phyloP scores from a whole-genome alignment of 768 basidiomycete genomes.

The Boletus coccyginus region DNA sequence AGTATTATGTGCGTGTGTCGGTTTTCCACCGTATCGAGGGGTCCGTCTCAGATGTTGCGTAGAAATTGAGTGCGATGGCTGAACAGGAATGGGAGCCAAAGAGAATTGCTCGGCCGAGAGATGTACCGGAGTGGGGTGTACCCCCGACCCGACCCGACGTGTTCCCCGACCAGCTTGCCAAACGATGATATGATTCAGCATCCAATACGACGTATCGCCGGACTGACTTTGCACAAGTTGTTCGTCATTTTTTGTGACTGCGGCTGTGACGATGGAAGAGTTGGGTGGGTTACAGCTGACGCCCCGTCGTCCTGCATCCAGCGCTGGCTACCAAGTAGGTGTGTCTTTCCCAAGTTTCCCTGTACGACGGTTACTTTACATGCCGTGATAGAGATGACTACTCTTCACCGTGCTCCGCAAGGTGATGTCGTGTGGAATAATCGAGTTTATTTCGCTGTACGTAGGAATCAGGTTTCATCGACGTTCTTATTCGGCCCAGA shows the following conservation, averaged over 20 bases:
- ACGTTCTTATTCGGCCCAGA: too few species aligned
- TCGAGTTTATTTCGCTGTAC: not conserved
- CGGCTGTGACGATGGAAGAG: not conserved
- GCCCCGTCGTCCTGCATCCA: not conserved
- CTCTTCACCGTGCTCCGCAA: not conserved
- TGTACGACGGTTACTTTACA: not conserved
- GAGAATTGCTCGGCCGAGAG: conserved; percentile 77
- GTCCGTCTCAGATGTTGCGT: not conserved
- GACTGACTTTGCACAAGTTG: not conserved
- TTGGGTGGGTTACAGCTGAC: not conserved
- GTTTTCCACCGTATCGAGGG: not conserved
- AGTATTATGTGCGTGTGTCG: conserved; percentile 80
- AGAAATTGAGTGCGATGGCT: conserved; percentile 60
- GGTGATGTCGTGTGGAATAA: not conserved
- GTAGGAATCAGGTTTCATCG: not conserved
- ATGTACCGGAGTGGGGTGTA: conserved; percentile 93
- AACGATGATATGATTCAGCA: conserved; percentile 5
- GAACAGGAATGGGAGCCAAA: conserved; percentile 86
- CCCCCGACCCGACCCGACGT: conserved; percentile 48
- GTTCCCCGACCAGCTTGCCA: conserved; percentile 23
- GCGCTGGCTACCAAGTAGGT: not conserved
- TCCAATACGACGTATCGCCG: not conserved
- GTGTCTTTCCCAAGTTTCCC: not conserved
- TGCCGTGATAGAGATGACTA: not conserved
- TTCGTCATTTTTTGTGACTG: not conserved